Conservation (phyloP, 345 rosid genomes). For the Atalantia buxifolia region DNA sequence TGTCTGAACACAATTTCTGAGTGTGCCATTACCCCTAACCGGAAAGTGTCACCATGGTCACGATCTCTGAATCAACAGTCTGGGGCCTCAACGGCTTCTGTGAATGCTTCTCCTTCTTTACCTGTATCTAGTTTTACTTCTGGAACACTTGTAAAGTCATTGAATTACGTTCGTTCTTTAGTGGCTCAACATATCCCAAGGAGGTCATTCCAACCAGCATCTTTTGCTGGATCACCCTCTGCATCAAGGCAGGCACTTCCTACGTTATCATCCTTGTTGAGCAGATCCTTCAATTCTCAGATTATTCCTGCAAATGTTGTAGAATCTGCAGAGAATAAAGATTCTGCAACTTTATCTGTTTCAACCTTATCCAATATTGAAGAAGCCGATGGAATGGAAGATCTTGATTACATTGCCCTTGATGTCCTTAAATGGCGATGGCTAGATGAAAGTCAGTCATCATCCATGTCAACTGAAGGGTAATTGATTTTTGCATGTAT, state of each 20-base stretch:
- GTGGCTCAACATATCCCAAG: constrained; percentile 83
- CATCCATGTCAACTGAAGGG: constrained; percentile 67
- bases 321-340: constrained; percentile 73
- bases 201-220: constrained; percentile 83
- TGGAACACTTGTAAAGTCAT: constrained; percentile 80
- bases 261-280: constrained; percentile 72
- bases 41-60: constrained; percentile 45
- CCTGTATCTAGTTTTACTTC: constrained; percentile 91
- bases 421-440: constrained; percentile 91
- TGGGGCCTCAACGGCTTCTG: constrained; percentile 23
- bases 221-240: constrained; percentile 76
- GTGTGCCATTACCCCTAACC: constrained; percentile 61
- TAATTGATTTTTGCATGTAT: constrained; percentile 24
- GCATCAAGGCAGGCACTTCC: constrained; percentile 79
- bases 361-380: constrained; percentile 66
- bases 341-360: constrained; percentile 47
- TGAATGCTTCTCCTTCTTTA: constrained; percentile 54
- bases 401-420: constrained; percentile 60
- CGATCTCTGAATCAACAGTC: constrained; percentile 41
- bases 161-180: constrained; percentile 91
- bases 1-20: constrained; percentile 72
- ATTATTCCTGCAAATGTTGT: constrained; percentile 56
- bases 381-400: constrained; percentile 57
- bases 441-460: constrained; percentile 62
- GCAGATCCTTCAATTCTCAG: constrained; percentile 84